phyloP scores from a whole-genome alignment of 75 land plant species.

The Selaginella tamariscina region DNA sequence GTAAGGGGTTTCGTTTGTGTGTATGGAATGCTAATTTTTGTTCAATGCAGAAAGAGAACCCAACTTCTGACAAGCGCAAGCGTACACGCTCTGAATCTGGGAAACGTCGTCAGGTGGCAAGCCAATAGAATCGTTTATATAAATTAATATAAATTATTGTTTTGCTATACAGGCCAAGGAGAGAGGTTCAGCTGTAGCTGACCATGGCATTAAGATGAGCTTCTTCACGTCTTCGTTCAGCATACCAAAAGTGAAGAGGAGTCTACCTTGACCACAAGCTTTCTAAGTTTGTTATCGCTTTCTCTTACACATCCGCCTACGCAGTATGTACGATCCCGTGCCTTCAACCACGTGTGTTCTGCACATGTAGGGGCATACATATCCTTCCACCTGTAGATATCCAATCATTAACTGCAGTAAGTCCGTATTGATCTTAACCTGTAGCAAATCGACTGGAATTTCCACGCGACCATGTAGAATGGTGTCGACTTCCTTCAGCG shows the following conservation, averaged over 20 bases:
- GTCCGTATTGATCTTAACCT: slow-evolving; percentile 36
- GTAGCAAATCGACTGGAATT: slow-evolving; percentile 53
- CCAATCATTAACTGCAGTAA: background rate
- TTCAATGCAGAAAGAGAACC: background rate
- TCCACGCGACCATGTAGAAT: slow-evolving; percentile 66
- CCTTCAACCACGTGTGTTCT: slow-evolving; percentile 20
- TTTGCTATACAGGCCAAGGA: background rate
- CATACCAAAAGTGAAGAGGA: slow-evolving; percentile 3
- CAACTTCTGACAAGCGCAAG: background rate
- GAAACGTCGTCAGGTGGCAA: background rate
- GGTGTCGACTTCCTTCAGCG: slow-evolving; percentile 52
- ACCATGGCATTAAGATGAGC: background rate
- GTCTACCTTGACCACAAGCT: background rate
- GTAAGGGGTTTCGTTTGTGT: background rate
- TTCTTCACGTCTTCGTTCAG: slow-evolving; percentile 3
- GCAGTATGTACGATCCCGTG: slow-evolving; percentile 24
- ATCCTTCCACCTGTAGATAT: slow-evolving; percentile 18
- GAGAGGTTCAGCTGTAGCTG: background rate
- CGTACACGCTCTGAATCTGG: background rate
- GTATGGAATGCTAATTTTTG: background rate
- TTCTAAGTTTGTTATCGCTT: too few species aligned
- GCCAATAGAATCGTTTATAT: background rate
- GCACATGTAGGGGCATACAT: slow-evolving; percentile 20
- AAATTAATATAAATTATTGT: too few species aligned
- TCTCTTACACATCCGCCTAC: background rate